Conservation (phyloP, 768 basidiomycete species). For the Kwoniella europaea region DNA sequence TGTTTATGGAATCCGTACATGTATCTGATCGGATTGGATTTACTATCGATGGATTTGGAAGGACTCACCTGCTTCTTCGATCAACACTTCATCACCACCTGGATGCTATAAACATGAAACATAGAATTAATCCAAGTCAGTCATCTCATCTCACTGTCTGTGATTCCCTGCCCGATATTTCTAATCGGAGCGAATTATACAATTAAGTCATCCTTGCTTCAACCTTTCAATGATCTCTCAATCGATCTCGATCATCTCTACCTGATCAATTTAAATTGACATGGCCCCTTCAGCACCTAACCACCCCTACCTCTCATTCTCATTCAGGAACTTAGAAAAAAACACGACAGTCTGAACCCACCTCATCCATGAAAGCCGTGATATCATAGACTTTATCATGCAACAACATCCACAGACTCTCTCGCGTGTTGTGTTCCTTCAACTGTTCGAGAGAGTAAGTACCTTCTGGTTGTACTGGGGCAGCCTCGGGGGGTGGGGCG, state of each 20-base stretch:
- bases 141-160: too few species aligned
- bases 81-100: slow-evolving; percentile 95
- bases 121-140: slow-evolving; percentile 6
- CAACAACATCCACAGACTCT: slow-evolving; percentile 79
- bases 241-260: too few species aligned
- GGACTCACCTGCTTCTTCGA: slow-evolving; percentile 75
- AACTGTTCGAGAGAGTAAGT: slow-evolving; percentile 69
- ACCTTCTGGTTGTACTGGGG: slow-evolving; percentile 15
- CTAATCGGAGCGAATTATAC: too few species aligned
- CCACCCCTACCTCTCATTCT: too few species aligned
- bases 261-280: background rate
- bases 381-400: slow-evolving; percentile 92
- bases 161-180: too few species aligned
- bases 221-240: too few species aligned
- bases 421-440: slow-evolving; percentile 74
- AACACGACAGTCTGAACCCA: slow-evolving; percentile 55
- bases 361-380: slow-evolving; percentile 94
- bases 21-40: slow-evolving; percentile 11
- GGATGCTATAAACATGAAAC: slow-evolving; percentile 69
- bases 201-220: too few species aligned
- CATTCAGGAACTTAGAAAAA: background rate
- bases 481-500: background rate
- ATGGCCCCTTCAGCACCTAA: background rate
- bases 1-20: background rate
- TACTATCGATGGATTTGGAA: slow-evolving; percentile 19